Evolutionary conservation across 2,329 filamentous ascomycete species (phyloP), one percentile per base, ranked within the genome.

Genomic region (Mycosphaerella sp.): DNA sequence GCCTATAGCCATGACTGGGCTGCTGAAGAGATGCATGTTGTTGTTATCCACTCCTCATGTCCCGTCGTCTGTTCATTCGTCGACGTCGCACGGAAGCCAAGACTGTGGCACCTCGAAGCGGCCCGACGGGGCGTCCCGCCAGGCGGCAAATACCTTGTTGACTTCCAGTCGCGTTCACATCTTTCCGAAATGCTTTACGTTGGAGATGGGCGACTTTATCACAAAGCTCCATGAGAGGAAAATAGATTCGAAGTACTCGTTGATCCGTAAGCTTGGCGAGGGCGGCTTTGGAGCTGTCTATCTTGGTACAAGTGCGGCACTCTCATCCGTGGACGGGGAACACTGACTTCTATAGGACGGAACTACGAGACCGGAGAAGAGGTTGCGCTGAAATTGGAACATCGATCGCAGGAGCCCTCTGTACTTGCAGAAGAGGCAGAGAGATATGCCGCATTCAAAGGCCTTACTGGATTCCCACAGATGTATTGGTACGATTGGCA

Each of bases 401-500:
- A 52, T 36, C 17, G 16, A 17, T 28, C 34, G n/a, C 12, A 16
- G 5, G 43, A 25, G 39, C 45, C 44, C 2, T 47, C 44, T 6
- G 16, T 47, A 2, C 49, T 60, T 18, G 35, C 44, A 46, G 58
- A 54, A 7, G 54, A 62, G 49, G 46, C 49, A 41, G 45, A 53
- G 10, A 54, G 52, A 37, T 60, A 58, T 35, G 25, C 44, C 13
- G 39, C 28, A 48, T 53, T 59, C 30, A 18, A 53, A 36, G 50
- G 48, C 42, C 17, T 46, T 9, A n/a, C 39, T 25, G 58, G 59
- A 10, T 57, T 58, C 18, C 57, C 53, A 16, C 14, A 59, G n/a
- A 12, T 59, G 14, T 54, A 54, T 39, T 52, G 58, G 58, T 52
- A 58, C 44, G 58, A 58, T 32, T 46, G 48, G 44, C 50, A 59